Base-by-base conservation (phyloP, 2,329 filamentous ascomycete species). In the Fusarium proliferatum region DNA sequence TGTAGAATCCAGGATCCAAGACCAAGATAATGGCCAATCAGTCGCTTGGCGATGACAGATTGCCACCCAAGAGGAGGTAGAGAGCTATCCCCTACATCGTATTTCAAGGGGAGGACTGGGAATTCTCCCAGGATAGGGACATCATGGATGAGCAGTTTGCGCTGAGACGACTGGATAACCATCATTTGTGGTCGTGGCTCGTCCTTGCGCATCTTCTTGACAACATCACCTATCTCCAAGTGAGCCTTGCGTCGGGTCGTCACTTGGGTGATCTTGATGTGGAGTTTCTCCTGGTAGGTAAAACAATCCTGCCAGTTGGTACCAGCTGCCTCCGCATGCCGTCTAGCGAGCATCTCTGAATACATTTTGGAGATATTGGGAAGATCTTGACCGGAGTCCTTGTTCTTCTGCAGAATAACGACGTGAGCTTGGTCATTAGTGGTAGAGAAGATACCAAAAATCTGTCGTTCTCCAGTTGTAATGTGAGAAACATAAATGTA, bases 401-500 rank as follows among this genome's bases (percentile, higher is more conserved):
- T 92, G 51, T 89, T 91, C 78, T 92, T 93, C 79, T 96, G 95
- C 42, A 97, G 87, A n/a, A 98, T 92, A 57, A 98, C 88, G 57
- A 99, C 90, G 77, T 97, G 90, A 0, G 95, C 96, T 77, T 96
- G 91, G 17, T 91, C 88, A 72, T 89, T 92, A 0, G 90, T 90
- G 0, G 94, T 96, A 1, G 96, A 98, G 82, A 99, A 97, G 9
- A 99, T 82, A 2, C 94, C 95, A 81, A 98, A 98, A 58, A 99
- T 92, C 79, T 99, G 95, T 41, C 94, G 90, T 65, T 99, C 96
- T 6, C 95, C 95, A 17, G 95, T 92, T 49, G 92, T 92, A 78
- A 99, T 93, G 82, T 99, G 96, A 64, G 97, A 98, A 34, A 99
- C 86, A 79, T 96, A 98, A 61, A 98, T 87, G 80, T 97, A 99